Conservation (phyloP, 129 eudicot genomes). For the Arctium lappa region DNA sequence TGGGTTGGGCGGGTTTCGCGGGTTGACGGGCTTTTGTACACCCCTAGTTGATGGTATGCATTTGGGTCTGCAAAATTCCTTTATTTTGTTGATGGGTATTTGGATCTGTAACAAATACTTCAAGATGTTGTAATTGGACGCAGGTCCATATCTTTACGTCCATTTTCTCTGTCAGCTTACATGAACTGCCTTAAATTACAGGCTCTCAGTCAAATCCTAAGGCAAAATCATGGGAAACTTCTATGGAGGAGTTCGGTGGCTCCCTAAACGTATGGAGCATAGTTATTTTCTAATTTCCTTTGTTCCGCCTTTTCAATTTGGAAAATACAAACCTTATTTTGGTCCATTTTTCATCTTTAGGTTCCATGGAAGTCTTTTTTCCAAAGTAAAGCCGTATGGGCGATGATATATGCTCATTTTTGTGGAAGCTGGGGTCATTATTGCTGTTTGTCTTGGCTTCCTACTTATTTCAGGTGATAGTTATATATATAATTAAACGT, state of each 20-base stretch:
- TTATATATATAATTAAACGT: not conserved
- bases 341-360: slow-evolving; percentile 26
- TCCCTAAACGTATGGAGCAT: slow-evolving; percentile 46
- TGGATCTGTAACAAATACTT: not conserved
- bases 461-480: slow-evolving; percentile 88
- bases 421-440: slow-evolving; percentile 99
- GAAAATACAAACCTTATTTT: not conserved
- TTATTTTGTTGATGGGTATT: slow-evolving; percentile 11
- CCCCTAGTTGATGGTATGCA: not conserved
- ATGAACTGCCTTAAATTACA: slow-evolving; percentile 25
- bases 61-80: not conserved
- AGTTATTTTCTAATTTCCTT: not conserved
- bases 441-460: slow-evolving; percentile 96
- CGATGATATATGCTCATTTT: slow-evolving; percentile 98
- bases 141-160: not conserved
- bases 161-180: not conserved
- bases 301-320: not conserved
- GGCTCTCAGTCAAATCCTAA: slow-evolving; percentile 41
- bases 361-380: slow-evolving; percentile 96
- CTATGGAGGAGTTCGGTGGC: slow-evolving; percentile 67
- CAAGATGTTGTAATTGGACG: not conserved
- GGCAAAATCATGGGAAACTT: slow-evolving; percentile 47
- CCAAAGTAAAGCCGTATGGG: slow-evolving; percentile 88
- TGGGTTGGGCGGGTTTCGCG: no score
- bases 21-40: no score